Conservation (phyloP, 441 rosid species). For the Populus tomentosa region DNA sequence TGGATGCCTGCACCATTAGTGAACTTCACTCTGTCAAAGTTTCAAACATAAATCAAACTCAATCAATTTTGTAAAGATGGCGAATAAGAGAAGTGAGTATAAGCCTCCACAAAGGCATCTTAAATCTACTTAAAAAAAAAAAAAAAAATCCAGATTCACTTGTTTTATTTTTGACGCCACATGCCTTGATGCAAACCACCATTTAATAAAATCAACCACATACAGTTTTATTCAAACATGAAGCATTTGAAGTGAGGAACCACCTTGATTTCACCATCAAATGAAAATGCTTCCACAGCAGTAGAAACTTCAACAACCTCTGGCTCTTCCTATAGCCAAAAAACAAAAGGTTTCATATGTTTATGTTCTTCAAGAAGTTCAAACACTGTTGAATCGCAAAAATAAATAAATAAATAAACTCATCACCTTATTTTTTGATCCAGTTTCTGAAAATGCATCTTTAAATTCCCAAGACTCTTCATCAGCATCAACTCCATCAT, state of each 20-base stretch:
- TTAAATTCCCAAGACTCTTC: neutral
- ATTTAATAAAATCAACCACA: neutral
- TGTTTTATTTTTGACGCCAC: neutral
- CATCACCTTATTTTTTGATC: slow-evolving; percentile 38
- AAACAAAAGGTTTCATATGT: neutral
- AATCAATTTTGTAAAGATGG: neutral
- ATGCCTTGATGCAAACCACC: neutral
- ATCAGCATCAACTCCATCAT: neutral
- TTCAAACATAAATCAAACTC: neutral
- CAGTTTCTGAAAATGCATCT: neutral
- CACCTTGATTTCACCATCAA: slow-evolving; percentile 22
- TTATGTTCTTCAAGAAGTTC: slow-evolving; percentile 1
- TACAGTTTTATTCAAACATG: slow-evolving; percentile 7
- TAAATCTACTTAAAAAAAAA: neutral
- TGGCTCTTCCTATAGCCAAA: slow-evolving; percentile 25
- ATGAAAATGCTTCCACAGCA: slow-evolving; percentile 11
- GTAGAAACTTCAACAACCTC: slow-evolving; percentile 22
- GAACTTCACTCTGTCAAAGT: neutral
- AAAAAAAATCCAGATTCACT: neutral
- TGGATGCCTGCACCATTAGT: slow-evolving; percentile 1
- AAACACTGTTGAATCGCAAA: slow-evolving; percentile 3
- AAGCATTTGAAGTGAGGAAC: slow-evolving; percentile 5
- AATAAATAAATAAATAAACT: slow-evolving; percentile 7
- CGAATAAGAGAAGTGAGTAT: neutral
- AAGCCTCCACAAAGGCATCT: neutral